Percentiles rank a stretch among this genome's conserved stretches.
phyloP scores from a whole-genome alignment of 129 eudicot genomes.

The Rutidosis leptorrhynchoides region DNA sequence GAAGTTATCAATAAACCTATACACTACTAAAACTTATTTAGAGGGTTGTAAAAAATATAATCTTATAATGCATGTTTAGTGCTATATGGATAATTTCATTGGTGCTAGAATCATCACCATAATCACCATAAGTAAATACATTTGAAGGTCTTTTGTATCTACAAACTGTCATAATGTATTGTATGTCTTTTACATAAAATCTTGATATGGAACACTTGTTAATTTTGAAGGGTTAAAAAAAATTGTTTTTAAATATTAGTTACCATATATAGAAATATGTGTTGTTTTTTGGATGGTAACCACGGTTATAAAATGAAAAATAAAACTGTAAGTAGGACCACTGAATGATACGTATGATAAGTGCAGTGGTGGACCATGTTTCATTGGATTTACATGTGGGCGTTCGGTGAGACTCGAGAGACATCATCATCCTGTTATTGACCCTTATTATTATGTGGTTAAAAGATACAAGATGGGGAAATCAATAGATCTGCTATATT shows the following conservation, averaged over 20 bases:
- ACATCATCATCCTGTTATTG: conserved; percentile 38
- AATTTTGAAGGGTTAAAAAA: background rate
- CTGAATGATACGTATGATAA: no score
- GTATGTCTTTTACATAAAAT: background rate
- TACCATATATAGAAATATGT: conserved; percentile 31
- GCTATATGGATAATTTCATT: no score
- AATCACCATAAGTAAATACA: no score
- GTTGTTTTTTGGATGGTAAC: conserved; percentile 26
- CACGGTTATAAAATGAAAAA: conserved; percentile 12
- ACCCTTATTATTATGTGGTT: conserved; percentile 18
- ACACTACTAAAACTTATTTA: no score
- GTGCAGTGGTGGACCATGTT: conserved; percentile 35
- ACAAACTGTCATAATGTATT: background rate
- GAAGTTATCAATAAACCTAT: no score
- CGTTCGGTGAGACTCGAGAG: conserved; percentile 39
- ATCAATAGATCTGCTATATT: no score
- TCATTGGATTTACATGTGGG: conserved; percentile 34
- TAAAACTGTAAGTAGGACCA: no score
- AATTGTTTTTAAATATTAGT: no score
- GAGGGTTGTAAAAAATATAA: no score
- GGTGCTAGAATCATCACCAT: no score
- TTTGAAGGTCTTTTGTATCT: background rate
- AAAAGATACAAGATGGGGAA: no score
- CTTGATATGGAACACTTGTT: background rate
- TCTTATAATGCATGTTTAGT: no score